phyloP scores from a whole-genome alignment of 306 rosid species.

The Cicer arietinum region DNA sequence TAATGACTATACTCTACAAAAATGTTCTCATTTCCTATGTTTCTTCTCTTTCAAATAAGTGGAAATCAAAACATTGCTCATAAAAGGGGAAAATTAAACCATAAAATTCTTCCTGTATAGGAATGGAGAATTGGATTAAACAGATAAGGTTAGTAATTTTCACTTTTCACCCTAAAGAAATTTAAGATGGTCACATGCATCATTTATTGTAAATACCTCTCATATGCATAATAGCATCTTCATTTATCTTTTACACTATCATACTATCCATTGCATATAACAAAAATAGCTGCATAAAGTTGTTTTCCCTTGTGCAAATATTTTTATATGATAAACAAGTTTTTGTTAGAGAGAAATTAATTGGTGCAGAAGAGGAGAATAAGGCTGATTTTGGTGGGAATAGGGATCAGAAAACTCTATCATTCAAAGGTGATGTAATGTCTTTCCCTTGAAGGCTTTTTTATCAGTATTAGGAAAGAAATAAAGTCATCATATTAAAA shows the following conservation, averaged over 20 bases:
- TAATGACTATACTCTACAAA: slow-evolving; percentile 32
- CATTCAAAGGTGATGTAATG: slow-evolving; percentile 67
- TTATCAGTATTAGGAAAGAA: background rate
- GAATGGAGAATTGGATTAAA: slow-evolving; percentile 59
- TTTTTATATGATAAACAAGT: slow-evolving; percentile 44
- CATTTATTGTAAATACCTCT: slow-evolving; percentile 13
- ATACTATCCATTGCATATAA: background rate
- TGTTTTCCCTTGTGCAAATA: slow-evolving; percentile 12
- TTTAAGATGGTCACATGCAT: slow-evolving; percentile 5
- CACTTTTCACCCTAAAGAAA: background rate
- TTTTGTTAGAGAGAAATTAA: slow-evolving; percentile 56
- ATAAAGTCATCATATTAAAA: no score
- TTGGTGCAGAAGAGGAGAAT: slow-evolving; percentile 48
- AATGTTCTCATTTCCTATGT: slow-evolving; percentile 15
- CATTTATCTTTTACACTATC: no score
- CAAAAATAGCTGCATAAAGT: background rate
- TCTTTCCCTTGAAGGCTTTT: slow-evolving; percentile 1
- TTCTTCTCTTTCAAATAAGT: slow-evolving; percentile 61
- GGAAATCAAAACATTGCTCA: slow-evolving; percentile 23
- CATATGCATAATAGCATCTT: background rate
- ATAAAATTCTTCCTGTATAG: slow-evolving; percentile 15
- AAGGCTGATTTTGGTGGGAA: slow-evolving; percentile 48
- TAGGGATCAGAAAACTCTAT: slow-evolving; percentile 50
- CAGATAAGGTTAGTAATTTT: slow-evolving; percentile 60
- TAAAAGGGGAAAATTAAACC: slow-evolving; percentile 37